Evolutionary conservation across 148 eudicot genomes (phyloP), one percentile per base, ranked within the genome.

Genomic region (Rhododendron molle): DNA sequence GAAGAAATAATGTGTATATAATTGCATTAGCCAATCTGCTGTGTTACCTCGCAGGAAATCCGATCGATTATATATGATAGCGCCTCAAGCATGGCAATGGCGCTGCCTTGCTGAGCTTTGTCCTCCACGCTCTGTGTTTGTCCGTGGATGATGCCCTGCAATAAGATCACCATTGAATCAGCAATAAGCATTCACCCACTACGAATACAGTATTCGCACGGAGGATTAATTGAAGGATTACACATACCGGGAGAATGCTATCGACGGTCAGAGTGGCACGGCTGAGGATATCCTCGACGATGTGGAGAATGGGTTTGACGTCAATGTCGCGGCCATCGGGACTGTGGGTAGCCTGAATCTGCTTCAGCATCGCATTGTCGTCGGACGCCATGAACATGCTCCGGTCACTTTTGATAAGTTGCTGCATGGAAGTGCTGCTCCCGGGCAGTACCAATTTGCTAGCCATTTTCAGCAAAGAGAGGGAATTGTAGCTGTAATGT

Each of bases 1-100:
- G 14, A 4, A 52, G 56, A 52, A 52, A 52, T 52, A 52, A 15
- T 40, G 44, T 52, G 8, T 20, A 58, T 23, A 60, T 58, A 58
- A 21, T 60, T 62, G 26, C 13, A 62, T 62, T 9, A 62, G 26
- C n/a, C 30, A 62, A 26, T 23, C 15, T 78, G 58, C 3, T 50
- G 16, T 16, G n/a, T 32, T 16, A 91, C 91, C 91, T 91, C 91
- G 83, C 88, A 85, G 67, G 90, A 84, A 40, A 91, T 80, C n/a
- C 87, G 88, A 15, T 88, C 90, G 52, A 89, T 86, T 85, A 84
- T 80, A 44, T 56, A 77, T 5, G 88, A 78, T 26, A 89, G 80
- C 1, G 88, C 85, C n/a, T 89, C 88, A 56, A 90, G 88, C 69
- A 87, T 86, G 85, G 58, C 40, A 78, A 43, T 49, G 8, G 52